A percentile compares a stretch with the other conserved stretches of the same genome.
phyloP scores from a whole-genome alignment of 2,329 filamentous ascomycete genomes.

The Verticillium zaregamsianum region DNA sequence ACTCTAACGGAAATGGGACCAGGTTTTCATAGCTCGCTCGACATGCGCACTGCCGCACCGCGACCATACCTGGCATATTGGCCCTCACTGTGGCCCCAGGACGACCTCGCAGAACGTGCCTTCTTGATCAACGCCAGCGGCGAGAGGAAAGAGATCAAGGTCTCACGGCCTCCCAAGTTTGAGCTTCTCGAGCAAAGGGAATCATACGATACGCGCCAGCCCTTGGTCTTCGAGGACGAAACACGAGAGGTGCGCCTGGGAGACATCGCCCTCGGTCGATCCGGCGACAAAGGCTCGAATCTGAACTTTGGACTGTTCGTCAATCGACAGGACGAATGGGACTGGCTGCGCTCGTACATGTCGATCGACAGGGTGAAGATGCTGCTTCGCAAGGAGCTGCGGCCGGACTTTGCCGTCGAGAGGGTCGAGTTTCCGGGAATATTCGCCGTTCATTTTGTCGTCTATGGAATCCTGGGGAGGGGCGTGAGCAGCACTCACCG shows the following conservation, averaged over 20 bases:
- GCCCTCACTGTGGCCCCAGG: background rate
- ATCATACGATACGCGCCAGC: background rate
- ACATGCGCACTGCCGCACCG: conserved; percentile 26
- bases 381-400: conserved; percentile 18
- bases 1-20: conserved; percentile 8
- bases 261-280: background rate
- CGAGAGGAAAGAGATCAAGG: background rate
- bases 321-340: background rate
- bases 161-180: background rate
- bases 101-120: background rate
- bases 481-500: conserved; percentile 43
- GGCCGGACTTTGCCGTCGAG: conserved; percentile 30
- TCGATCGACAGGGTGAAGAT: background rate
- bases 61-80: background rate
- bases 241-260: background rate
- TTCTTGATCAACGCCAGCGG: background rate
- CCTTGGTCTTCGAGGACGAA: background rate
- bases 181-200: background rate
- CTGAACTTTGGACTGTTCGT: conserved; percentile 3
- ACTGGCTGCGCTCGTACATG: background rate
- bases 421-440: conserved; percentile 42
- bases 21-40: conserved; percentile 37
- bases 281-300: background rate
- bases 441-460: conserved; percentile 44
- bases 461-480: conserved; percentile 39